These are phyloP conservation scores for Syzygium oleosum DNA, from an alignment of 345 rosid genomes.

Conservation along the genomic window DNA sequence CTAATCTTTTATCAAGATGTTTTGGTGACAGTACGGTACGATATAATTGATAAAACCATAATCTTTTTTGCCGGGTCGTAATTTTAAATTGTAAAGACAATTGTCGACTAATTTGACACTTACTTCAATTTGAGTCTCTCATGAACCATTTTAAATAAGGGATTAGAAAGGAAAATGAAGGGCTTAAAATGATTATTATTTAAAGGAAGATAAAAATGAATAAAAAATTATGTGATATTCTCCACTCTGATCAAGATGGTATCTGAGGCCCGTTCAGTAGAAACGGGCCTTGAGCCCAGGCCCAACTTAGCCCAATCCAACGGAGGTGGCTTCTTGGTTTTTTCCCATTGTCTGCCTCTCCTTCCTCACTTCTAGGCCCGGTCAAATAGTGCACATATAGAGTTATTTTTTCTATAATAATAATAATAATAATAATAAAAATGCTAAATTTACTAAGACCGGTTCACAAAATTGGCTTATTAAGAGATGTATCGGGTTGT, in stretches of 20 bases:
- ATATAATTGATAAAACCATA: background rate
- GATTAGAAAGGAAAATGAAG: background rate
- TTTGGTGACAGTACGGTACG: accelerated
- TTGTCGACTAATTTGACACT: background rate
- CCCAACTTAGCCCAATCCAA: background rate
- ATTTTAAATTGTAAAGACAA: background rate
- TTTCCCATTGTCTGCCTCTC: background rate
- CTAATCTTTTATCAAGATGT: background rate
- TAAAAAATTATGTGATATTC: background rate
- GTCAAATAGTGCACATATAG: background rate
- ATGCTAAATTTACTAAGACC: background rate
- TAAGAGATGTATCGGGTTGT: background rate
- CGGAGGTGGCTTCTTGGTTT: background rate
- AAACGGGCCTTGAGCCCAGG: background rate
- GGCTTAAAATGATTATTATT: background rate
- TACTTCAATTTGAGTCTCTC: background rate
- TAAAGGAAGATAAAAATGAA: background rate
- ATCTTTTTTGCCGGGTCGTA: background rate
- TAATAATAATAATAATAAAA: background rate
- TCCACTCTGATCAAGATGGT: background rate
- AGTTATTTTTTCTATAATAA: background rate
- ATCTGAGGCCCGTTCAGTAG: background rate
- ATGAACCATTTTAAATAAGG: background rate
- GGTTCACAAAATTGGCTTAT: background rate
- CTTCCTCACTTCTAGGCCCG: background rate